These are phyloP conservation scores for Turnera subulata DNA, from an alignment of 345 rosid species.

Conservation along the genomic window DNA sequence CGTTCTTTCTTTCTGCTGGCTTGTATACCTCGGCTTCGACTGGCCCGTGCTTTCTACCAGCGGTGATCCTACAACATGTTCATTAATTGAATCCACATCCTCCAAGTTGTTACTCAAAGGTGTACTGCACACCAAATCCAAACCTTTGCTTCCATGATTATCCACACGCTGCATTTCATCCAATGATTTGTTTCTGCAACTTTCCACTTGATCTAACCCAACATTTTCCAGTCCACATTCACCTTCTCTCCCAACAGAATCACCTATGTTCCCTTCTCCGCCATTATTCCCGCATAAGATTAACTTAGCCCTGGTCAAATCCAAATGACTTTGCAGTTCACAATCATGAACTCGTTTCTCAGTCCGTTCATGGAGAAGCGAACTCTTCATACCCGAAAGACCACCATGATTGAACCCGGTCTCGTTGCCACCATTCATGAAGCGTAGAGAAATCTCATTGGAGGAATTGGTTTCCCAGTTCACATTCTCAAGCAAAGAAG, in stretches of 20 bases:
- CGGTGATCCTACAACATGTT: conserved; percentile 29
- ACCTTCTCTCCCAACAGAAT: conserved; percentile 7
- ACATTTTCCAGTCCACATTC: conserved; percentile 28
- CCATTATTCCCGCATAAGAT: conserved; percentile 20
- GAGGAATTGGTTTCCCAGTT: conserved; percentile 82
- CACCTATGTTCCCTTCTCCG: conserved; percentile 14
- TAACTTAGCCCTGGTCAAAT: conserved; percentile 19
- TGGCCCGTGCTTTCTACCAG: conserved; percentile 24
- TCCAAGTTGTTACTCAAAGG: conserved; percentile 35
- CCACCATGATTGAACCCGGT: conserved; percentile 28
- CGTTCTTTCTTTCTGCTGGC: conserved; percentile 20
- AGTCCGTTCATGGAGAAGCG: conserved; percentile 24
- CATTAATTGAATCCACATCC: conserved; percentile 47
- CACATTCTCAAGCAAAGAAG: conserved; percentile 70
- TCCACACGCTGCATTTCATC: conserved; percentile 28
- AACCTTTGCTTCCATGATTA: conserved; percentile 24
- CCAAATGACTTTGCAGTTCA: conserved; percentile 18
- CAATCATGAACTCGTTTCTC: conserved; percentile 32
- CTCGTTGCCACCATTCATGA: conserved; percentile 26
- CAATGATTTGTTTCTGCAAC: conserved; percentile 17
- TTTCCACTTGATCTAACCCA: conserved; percentile 25
- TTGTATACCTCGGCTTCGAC: conserved; percentile 23
- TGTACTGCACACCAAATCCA: conserved; percentile 31
- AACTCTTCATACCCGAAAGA: conserved; percentile 23
- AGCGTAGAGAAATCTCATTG: conserved; percentile 64